Evolutionary conservation across 495 filamentous ascomycete species (phyloP), one percentile per base, ranked within the genome.

Genomic region (Penicillium alfredii): DNA sequence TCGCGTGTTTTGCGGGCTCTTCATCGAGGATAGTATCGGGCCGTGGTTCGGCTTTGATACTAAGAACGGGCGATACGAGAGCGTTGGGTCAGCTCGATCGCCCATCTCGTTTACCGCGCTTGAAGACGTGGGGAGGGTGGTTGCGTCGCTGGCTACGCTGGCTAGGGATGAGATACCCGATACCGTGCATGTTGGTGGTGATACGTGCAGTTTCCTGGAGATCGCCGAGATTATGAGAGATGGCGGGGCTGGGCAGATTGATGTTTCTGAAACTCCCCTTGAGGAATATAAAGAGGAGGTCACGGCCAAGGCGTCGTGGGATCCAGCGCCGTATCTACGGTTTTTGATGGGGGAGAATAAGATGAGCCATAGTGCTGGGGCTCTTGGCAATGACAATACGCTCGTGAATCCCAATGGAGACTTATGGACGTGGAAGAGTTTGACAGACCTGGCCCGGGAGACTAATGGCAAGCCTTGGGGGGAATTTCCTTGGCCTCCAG

Each of bases 11-110:
- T 49, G 49, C 15, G 49, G 55, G 0, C 24, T 59, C 13, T 47
- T 59, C 26, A 26, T 59, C 6, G 52, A 59, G 25, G 52, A 56
- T 25, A 55, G 51, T 22, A 45, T 56, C 19, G 55, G 52, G 20
- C 55, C 55, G 3, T 53, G 49, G 44, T 56, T 56, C 18, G 55
- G 55, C 5, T 48, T 59, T 10, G 40, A 59, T 23, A 56, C 52
- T 0, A 43, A 33, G 27, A 42, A 48, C 12, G 49, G 46, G 3
- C 18, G 31, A 22, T 59, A 56, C 22, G 42, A 46, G 16, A 40
- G 41, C 29, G 44, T 59, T 8, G 55, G 55, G 2, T 30, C 41
- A 1, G 11, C 38, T 3, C 8, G 35, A 2, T 12, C 38, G 9
- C 42, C 26, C 2, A 40, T 56, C 7, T 59, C 55, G 0, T 59